Evolutionary conservation across 768 basidiomycete species (phyloP), one percentile per base, ranked within the genome.

Genomic region (Neoboletus brunneissimus): DNA sequence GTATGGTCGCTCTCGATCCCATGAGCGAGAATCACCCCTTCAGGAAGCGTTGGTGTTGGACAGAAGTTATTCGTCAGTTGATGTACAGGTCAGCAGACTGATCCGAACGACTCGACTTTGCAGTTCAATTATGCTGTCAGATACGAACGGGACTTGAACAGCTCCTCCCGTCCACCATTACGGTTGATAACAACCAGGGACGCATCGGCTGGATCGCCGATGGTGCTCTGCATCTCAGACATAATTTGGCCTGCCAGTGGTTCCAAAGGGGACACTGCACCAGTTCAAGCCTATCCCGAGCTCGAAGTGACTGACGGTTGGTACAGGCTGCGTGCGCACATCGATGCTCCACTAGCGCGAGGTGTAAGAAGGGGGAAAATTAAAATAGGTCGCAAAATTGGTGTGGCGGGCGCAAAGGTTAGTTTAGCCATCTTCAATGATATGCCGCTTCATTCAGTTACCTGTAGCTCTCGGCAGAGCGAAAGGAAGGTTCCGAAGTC

Each of bases 241-340:
- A 84, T 98, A 37, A 72, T 72, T 6, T 87, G 84, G 83, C 73
- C 77, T 8, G 67, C 77, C 32, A 61, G 61, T 20, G 71, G 70
- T 4, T 56, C 72, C 3, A 70, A 73, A 25, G 75, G 78, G 1
- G 73, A 79, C 31, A 75, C 75, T 4, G 49, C 70, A 20, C 63
- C 74, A 5, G 64, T 72, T 27, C 74, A 74, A 23, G 66, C 75
- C 3, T 71, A 77, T 62, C 81, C 87, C 0, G 82, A 86, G 60
- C 72, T 99, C 7, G 97, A 98, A 71, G 75, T 98, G n/a, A 94
- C 94, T 0, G 97, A 99, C 67, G 97, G 97, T 15, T 99, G 97
- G 97, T 99, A 99, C 65, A 76, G 86, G 29, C 76, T 98, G 8
- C 83, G 85, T 15, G 90, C 93, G 0, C 79, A 79, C 45, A 77